These are phyloP conservation scores for Zasmidium angulare DNA, from an alignment of 2,329 filamentous ascomycete genomes.

Conservation along the genomic window DNA sequence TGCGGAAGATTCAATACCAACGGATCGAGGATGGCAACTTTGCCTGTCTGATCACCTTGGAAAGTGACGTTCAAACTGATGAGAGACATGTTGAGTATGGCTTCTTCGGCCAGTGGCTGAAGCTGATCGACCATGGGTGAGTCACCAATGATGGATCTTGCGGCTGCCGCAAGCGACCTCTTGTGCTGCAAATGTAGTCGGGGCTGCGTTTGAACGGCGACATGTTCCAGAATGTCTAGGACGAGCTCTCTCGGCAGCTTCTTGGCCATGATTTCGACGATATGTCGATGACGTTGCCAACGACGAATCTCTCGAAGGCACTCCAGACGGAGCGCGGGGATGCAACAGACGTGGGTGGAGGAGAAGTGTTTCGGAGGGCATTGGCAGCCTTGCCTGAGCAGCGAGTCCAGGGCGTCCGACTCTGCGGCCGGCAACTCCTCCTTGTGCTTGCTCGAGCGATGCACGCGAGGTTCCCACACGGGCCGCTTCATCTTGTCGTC, in stretches of 20 bases:
- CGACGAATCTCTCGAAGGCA: conserved; percentile 12
- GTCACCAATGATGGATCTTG: conserved; percentile 9
- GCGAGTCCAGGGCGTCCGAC: conserved; percentile 10
- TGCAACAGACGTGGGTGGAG: conserved; percentile 10
- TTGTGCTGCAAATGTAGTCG: conserved; percentile 4
- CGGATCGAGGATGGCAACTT: conserved; percentile 7
- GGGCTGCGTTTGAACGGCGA: conserved; percentile 8
- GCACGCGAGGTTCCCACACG: conserved; percentile 13
- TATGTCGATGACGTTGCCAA: conserved; percentile 10
- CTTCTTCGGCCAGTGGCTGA: conserved; percentile 11
- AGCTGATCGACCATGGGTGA: conserved; percentile 1
- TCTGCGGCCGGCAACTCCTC: conserved; percentile 9
- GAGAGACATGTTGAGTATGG: conserved; percentile 13
- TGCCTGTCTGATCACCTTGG: conserved; percentile 6
- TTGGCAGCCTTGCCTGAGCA: conserved; percentile 15
- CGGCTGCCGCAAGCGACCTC: conserved; percentile 1
- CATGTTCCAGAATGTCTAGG: conserved; percentile 14
- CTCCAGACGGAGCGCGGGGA: conserved; percentile 10
- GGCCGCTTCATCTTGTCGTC: too few species aligned
- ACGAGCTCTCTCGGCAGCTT: conserved; percentile 15
- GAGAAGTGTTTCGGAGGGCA: conserved; percentile 12
- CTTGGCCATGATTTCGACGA: conserved; percentile 9
- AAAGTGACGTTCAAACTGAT: conserved; percentile 9
- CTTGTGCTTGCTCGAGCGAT: conserved; percentile 5
- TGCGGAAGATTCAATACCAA: conserved; percentile 4